A percentile compares a stretch with the other conserved stretches of the same genome.
These are phyloP conservation scores for Boletus sp. DNA, from an alignment of 768 basidiomycete species.

Conservation along the genomic window DNA sequence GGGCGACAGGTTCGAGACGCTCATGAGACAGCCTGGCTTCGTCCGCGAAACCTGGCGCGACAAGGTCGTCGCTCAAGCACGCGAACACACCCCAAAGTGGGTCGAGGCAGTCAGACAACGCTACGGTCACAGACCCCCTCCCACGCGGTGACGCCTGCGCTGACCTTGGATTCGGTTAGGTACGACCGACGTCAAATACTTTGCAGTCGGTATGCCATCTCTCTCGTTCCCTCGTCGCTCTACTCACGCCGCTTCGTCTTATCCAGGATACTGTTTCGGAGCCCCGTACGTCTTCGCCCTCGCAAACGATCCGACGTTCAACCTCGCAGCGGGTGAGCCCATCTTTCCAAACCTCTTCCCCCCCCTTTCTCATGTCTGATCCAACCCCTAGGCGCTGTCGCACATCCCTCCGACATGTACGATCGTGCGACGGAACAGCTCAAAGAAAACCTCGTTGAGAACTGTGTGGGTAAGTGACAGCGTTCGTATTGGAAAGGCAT, in stretches of 20 bases:
- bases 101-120: slow-evolving; percentile 44
- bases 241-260: neutral
- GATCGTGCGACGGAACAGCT: slow-evolving; percentile 26
- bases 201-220: slow-evolving; percentile 38
- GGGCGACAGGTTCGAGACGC: slow-evolving; percentile 48
- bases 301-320: slow-evolving; percentile 38
- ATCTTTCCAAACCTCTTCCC: neutral
- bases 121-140: slow-evolving; percentile 38
- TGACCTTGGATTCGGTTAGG: slow-evolving; percentile 4
- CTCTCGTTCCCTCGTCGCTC: neutral
- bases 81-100: slow-evolving; percentile 47
- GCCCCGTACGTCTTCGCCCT: slow-evolving; percentile 49
- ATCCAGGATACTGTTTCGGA: slow-evolving; percentile 57
- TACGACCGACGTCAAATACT: slow-evolving; percentile 37
- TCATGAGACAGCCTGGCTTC: slow-evolving; percentile 36
- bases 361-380: neutral
- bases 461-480: slow-evolving; percentile 42
- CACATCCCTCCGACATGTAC: slow-evolving; percentile 43
- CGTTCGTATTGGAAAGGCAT: neutral
- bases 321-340: slow-evolving; percentile 43
- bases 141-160: slow-evolving; percentile 4
- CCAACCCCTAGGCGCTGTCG: slow-evolving; percentile 45
- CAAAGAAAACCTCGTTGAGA: slow-evolving; percentile 45
- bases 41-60: slow-evolving; percentile 43
- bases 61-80: slow-evolving; percentile 35